These are phyloP conservation scores for Trichosanthes cucumerina DNA, from an alignment of 306 rosid species.

Conservation along the genomic window DNA sequence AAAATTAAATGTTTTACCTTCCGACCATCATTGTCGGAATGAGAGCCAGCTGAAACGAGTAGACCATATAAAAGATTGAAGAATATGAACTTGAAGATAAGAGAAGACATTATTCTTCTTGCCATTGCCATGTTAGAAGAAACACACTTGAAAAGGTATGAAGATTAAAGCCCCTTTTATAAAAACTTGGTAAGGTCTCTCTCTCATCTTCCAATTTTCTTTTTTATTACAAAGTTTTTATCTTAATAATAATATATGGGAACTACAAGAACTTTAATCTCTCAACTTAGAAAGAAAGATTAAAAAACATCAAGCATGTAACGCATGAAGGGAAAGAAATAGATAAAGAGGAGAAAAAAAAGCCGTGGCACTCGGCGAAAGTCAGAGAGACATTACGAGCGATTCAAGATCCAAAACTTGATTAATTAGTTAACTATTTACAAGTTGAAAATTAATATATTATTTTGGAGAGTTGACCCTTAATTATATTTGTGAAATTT, in stretches of 20 bases:
- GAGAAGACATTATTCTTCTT: background rate
- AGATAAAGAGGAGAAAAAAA: too few relatives aligned
- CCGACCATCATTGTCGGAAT: constrained; percentile 7
- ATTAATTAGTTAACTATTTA: too few relatives aligned
- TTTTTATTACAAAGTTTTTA: background rate
- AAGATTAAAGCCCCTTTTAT: background rate
- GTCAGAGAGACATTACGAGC: too few relatives aligned
- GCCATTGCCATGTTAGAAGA: background rate
- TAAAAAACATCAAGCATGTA: background rate
- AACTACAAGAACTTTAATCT: background rate
- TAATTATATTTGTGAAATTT: too few relatives aligned
- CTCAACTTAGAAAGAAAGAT: background rate
- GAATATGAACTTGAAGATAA: background rate
- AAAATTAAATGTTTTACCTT: constrained; percentile 9
- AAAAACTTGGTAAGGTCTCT: background rate
- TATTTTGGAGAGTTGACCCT: too few relatives aligned
- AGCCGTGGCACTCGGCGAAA: too few relatives aligned
- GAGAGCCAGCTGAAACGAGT: background rate
- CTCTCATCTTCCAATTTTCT: background rate
- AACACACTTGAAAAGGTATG: background rate
- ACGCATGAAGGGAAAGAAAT: background rate
- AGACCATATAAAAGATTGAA: background rate
- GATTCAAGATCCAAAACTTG: too few relatives aligned
- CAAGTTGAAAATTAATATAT: too few relatives aligned
- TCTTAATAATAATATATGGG: background rate